A percentile compares a stretch with the other conserved stretches of the same genome.
These are phyloP conservation scores for Malus domestica DNA, from an alignment of 306 rosid genomes.

Conservation along the genomic window DNA sequence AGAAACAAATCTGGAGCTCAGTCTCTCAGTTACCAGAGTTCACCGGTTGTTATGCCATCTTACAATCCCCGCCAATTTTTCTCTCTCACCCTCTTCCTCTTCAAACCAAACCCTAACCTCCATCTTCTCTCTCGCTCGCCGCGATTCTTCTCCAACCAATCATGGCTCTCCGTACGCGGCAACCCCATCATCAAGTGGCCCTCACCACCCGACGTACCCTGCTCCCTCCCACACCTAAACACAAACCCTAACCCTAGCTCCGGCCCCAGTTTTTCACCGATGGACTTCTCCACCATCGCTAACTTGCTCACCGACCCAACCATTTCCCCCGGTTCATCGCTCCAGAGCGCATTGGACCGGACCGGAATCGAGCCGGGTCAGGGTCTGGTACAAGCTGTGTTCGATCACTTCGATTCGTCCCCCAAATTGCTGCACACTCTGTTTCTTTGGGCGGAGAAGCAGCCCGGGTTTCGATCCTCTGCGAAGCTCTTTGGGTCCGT, in stretches of 20 bases:
- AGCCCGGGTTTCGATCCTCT: conserved; percentile 41
- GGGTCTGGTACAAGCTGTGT: conserved; percentile 29
- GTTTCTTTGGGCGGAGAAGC: conserved; percentile 63
- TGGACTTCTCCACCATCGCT: conserved; percentile 40
- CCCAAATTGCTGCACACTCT: conserved; percentile 61
- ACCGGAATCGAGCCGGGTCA: conserved; percentile 47
- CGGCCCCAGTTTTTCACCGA: conserved; percentile 8
- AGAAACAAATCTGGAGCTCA: neutral
- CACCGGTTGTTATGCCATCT: neutral
- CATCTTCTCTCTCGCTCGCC: neutral
- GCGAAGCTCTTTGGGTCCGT: conserved; percentile 37
- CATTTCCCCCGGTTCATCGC: conserved; percentile 42
- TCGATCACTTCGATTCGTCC: conserved; percentile 57
- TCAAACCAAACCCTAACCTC: conserved; percentile 20
- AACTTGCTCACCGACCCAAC: conserved; percentile 40
- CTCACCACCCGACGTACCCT: conserved; percentile 13
- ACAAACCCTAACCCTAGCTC: conserved; percentile 15
- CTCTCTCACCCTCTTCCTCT: conserved; percentile 5
- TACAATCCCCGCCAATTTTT: conserved; percentile 14
- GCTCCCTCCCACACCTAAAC: neutral
- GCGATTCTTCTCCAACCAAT: conserved; percentile 26
- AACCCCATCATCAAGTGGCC: conserved; percentile 55
- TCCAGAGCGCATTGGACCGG: conserved; percentile 45
- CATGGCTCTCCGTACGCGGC: conserved; percentile 60
- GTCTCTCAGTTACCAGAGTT: neutral